phyloP scores from a whole-genome alignment of 1,284 basidiomycete genomes.

The Ceratobasidium sp. region DNA sequence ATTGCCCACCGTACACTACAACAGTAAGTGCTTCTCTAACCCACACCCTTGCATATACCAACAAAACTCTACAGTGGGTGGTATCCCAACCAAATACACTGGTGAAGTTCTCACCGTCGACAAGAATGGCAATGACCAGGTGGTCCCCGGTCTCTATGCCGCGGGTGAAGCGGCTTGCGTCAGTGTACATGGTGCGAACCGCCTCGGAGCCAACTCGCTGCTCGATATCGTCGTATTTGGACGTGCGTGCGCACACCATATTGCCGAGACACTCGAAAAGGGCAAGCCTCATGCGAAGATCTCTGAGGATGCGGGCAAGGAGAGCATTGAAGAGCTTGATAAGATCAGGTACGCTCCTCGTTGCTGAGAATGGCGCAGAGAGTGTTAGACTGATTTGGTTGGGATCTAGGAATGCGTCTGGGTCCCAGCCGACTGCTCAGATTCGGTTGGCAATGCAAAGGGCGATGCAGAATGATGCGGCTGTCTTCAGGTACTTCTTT shows the following conservation, averaged over 20 bases:
- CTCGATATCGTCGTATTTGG: constrained; percentile 99
- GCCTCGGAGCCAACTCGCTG: constrained; percentile 98
- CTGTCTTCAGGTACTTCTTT: constrained; percentile 78
- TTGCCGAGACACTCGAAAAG: constrained; percentile 89
- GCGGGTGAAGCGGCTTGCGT: constrained; percentile 99
- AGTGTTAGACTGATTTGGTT: constrained; percentile 2
- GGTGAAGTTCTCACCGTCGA: constrained; percentile 94
- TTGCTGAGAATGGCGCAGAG: background rate
- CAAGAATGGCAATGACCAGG: constrained; percentile 88
- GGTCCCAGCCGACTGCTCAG: constrained; percentile 87
- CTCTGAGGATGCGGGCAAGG: constrained; percentile 86
- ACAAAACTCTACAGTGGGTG: constrained; percentile 79
- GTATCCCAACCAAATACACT: constrained; percentile 98
- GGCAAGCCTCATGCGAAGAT: constrained; percentile 93
- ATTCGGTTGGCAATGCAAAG: constrained; percentile 98
- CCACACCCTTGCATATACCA: constrained; percentile 42
- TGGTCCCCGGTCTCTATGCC: constrained; percentile 97
- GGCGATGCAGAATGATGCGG: constrained; percentile 96
- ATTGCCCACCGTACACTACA: constrained; percentile 95
- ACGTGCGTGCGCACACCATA: constrained; percentile 98
- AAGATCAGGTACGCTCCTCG: constrained; percentile 80
- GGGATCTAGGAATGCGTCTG: constrained; percentile 71
- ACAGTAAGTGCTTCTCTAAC: constrained; percentile 71
- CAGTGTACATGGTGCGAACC: constrained; percentile 99
- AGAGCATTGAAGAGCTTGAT: constrained; percentile 91